Evolutionary conservation across 2,329 filamentous ascomycete species (phyloP).

Genomic region (Diplodia corticola): DNA sequence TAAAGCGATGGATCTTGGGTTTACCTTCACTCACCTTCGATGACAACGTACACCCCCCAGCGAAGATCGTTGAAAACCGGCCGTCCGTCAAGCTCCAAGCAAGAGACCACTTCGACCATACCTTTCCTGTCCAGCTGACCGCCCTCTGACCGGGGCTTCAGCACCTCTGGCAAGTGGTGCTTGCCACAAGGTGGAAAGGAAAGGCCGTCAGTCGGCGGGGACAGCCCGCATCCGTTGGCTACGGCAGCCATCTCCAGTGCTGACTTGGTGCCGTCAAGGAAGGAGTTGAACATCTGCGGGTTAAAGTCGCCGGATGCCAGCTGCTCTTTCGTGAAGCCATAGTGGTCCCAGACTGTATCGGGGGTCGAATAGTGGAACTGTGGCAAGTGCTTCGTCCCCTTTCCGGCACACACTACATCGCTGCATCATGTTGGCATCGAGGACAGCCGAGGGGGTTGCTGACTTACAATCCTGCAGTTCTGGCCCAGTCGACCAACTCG

Average conservation of each 20-base stretch:
- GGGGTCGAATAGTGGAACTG: slow-evolving; percentile 50
- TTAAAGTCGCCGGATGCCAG: slow-evolving; percentile 47
- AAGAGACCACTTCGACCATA: slow-evolving; percentile 50
- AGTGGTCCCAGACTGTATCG: slow-evolving; percentile 50
- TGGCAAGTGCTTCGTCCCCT: slow-evolving; percentile 50
- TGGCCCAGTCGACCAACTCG: slow-evolving; percentile 48
- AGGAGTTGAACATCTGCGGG: slow-evolving; percentile 53
- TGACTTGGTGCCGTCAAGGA: slow-evolving; percentile 51
- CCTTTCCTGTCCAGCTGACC: slow-evolving; percentile 45
- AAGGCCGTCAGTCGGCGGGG: slow-evolving; percentile 44
- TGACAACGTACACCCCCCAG: slow-evolving; percentile 50
- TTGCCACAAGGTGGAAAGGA: slow-evolving; percentile 48
- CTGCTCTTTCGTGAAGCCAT: slow-evolving; percentile 50
- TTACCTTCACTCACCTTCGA: slow-evolving; percentile 30
- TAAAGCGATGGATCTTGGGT: too few relatives aligned
- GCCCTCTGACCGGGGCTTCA: slow-evolving; percentile 46
- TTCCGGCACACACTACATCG: slow-evolving; percentile 48
- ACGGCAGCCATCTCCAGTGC: slow-evolving; percentile 52
- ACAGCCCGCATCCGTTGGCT: slow-evolving; percentile 48
- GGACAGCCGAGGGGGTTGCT: too few relatives aligned
- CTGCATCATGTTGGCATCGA: neutral
- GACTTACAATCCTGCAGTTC: slow-evolving; percentile 43
- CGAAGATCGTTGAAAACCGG: slow-evolving; percentile 44
- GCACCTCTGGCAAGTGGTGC: slow-evolving; percentile 44
- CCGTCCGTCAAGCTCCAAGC: slow-evolving; percentile 47